phyloP scores from a whole-genome alignment of 2,329 filamentous ascomycete species.

The Tolypocladium amazonense region DNA sequence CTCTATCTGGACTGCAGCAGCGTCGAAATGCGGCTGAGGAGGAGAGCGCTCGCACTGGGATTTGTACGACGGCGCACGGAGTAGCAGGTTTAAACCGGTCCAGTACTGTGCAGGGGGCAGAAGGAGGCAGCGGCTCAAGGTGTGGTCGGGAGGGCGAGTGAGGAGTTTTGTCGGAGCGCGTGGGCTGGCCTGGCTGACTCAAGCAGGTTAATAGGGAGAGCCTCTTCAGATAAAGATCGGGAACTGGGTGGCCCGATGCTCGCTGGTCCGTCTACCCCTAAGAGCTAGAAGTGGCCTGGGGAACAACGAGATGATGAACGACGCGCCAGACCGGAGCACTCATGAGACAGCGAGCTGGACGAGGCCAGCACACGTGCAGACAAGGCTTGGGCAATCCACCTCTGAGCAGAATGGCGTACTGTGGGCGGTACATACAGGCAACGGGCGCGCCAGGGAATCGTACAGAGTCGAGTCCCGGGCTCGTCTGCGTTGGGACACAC shows the following conservation, averaged over 20 bases:
- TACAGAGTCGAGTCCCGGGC: neutral
- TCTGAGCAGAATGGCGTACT: neutral
- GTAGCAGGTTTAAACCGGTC: neutral
- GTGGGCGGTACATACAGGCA: neutral
- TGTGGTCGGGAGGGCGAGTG: neutral
- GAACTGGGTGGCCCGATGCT: neutral
- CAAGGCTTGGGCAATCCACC: neutral
- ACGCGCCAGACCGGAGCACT: neutral
- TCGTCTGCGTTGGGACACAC: neutral
- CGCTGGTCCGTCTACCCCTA: neutral
- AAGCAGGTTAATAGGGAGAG: neutral
- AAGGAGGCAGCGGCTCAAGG: neutral
- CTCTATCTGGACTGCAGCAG: neutral
- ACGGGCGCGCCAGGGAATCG: neutral
- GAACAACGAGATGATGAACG: neutral
- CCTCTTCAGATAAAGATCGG: neutral
- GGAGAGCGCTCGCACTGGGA: neutral
- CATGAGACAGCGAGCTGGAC: neutral
- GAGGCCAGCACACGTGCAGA: neutral
- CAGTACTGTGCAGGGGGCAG: neutral
- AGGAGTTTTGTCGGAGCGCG: neutral
- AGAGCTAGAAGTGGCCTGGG: neutral
- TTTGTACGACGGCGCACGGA: neutral
- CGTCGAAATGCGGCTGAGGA: constrained; percentile 4
- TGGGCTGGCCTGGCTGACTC: neutral